phyloP scores from a whole-genome alignment of 495 filamentous ascomycete genomes.

The Apiosordaria backusii region DNA sequence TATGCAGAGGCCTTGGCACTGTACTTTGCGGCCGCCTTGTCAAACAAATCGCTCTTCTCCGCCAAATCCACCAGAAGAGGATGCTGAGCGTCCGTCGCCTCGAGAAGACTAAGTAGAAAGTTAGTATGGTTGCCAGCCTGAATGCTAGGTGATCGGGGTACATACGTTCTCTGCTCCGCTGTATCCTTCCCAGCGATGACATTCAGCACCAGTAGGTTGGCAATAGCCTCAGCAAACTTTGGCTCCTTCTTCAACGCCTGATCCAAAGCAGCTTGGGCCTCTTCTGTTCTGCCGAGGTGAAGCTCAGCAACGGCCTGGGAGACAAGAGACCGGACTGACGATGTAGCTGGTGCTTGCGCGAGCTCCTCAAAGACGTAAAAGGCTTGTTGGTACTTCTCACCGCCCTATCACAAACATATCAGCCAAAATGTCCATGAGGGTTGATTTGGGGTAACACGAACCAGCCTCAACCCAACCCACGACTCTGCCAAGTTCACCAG shows the following conservation, averaged over 20 bases:
- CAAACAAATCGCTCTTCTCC: constrained; percentile 76
- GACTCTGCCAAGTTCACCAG: constrained; percentile 93
- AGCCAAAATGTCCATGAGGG: background rate
- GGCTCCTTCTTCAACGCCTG: constrained; percentile 74
- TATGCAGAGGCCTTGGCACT: constrained; percentile 65
- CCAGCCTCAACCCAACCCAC: constrained; percentile 86
- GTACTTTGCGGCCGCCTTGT: constrained; percentile 75
- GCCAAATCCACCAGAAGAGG: constrained; percentile 62
- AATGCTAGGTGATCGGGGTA: background rate
- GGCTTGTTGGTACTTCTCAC: constrained; percentile 92
- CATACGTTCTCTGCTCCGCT: constrained; percentile 58
- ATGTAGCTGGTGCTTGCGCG: constrained; percentile 74
- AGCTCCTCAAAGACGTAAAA: constrained; percentile 99
- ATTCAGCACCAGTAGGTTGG: constrained; percentile 75
- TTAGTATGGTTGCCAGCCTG: constrained; percentile 3
- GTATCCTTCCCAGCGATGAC: constrained; percentile 68
- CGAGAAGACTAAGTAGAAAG: constrained; percentile 48
- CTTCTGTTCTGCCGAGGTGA: constrained; percentile 82
- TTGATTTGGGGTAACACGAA: constrained; percentile 42
- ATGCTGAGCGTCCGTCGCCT: constrained; percentile 58
- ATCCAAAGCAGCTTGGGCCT: constrained; percentile 82
- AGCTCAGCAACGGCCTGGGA: constrained; percentile 90
- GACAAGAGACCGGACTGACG: constrained; percentile 64
- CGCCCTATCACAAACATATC: constrained; percentile 57
- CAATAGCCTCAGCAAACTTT: constrained; percentile 66